Percentiles rank a stretch among this genome's conserved stretches.
phyloP scores from a whole-genome alignment of 2,329 filamentous ascomycete genomes.

The Bipolaris cookei region DNA sequence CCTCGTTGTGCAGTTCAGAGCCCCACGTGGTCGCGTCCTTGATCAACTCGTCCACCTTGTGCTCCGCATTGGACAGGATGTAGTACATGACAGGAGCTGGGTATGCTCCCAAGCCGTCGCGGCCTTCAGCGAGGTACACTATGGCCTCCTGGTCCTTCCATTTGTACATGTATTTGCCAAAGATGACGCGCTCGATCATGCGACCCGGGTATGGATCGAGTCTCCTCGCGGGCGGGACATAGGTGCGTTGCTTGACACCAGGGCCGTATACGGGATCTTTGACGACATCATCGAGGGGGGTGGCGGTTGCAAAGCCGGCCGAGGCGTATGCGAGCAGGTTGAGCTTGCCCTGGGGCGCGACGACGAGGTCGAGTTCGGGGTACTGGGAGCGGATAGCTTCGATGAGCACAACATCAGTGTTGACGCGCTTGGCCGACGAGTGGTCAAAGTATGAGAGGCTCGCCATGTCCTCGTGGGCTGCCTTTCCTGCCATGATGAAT shows the following conservation, averaged over 20 bases:
- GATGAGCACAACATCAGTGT: conserved; percentile 53
- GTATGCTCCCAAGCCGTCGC: conserved; percentile 47
- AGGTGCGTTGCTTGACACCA: conserved; percentile 47
- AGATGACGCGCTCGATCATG: conserved; percentile 49
- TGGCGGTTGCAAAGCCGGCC: conserved; percentile 51
- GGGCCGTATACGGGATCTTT: conserved; percentile 46
- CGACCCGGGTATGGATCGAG: conserved; percentile 46
- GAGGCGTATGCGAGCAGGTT: conserved; percentile 53
- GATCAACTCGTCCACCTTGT: conserved; percentile 59
- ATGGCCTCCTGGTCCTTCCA: conserved; percentile 55
- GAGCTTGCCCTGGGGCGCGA: conserved; percentile 43
- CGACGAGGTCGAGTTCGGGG: conserved; percentile 53
- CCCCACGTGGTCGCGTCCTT: conserved; percentile 62
- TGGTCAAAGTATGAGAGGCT: conserved; percentile 53
- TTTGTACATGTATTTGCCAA: conserved; percentile 55
- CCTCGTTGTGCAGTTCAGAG: conserved; percentile 65
- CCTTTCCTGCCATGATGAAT: conserved; percentile 7
- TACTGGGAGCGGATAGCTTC: conserved; percentile 56
- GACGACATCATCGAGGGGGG: conserved; percentile 51
- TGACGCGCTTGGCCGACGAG: conserved; percentile 51
- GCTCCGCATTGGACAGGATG: conserved; percentile 48
- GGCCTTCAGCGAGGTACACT: conserved; percentile 51
- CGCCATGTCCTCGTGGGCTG: conserved; percentile 45
- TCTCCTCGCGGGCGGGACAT: conserved; percentile 49
- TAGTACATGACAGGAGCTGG: conserved; percentile 51